Evolutionary conservation across 495 filamentous ascomycete genomes (phyloP), one percentile per base, ranked within the genome.

Genomic region (Oleoguttula mirabilis): DNA sequence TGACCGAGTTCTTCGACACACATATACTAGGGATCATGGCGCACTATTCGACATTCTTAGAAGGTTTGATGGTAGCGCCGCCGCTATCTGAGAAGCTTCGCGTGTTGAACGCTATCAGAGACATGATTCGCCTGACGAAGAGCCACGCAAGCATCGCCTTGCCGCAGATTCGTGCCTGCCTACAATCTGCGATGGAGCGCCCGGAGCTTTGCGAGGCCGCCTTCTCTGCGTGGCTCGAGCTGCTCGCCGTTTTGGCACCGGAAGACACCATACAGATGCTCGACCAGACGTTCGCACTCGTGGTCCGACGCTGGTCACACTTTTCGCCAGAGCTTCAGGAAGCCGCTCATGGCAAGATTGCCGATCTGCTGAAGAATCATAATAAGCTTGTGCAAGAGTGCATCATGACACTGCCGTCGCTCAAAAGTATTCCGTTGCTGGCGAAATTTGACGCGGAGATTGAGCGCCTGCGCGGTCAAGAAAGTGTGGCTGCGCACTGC

Each of bases 21-120:
- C 80, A 94, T 62, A 77, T 88, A 19, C 74, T 96, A 16, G 88
- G 85, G n/a, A 73, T 96, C 42, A 86, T 93, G 57, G 73, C 79
- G 14, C 75, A 81, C 33, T 76, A 96, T 42, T 79, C 82, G 4
- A 80, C 88, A 48, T 71, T 76, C 10, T 77, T 99, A 38, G 92
- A 84, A 53, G 82, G 86, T 54, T 66, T 72, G 6, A 63, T 68
- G 46, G 67, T 68, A 11, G 59, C 66, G 48, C 66, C 75, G 31
- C 64, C 75, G 1, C 35, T 58, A 19, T 42, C 55, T 21, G 84
- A 94, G 51, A 80, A 83, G 52, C 76, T 70, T 36, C 70, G 84
- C 35, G 83, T 78, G 42, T 65, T 98, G 2, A 73, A 72, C 43
- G 90, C 82, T 1, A 82, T 99, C 55, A 79, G 83, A 48, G 87